Evolutionary conservation across 148 eudicot species (phyloP).

Genomic region (Diospyros lotus): DNA sequence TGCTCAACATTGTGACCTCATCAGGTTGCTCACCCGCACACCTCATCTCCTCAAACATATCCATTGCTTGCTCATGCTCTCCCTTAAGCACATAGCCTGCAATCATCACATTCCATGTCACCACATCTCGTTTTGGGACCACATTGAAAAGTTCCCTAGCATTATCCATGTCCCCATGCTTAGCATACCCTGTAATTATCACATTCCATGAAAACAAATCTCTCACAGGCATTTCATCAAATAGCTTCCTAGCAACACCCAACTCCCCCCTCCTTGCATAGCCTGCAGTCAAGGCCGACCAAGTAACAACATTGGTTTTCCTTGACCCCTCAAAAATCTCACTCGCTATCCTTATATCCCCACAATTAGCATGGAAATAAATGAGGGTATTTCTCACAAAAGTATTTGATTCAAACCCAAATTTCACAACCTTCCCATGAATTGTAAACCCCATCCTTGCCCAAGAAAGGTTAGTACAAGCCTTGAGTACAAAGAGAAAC

Average conservation of each 20-base stretch:
- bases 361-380: constrained; percentile 56
- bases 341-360: constrained; percentile 40
- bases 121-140: constrained; percentile 45
- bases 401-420: constrained; percentile 39
- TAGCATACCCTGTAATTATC: constrained; percentile 54
- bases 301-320: constrained; percentile 42
- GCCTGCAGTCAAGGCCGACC: constrained; percentile 57
- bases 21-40: constrained; percentile 39
- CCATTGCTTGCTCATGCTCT: constrained; percentile 32
- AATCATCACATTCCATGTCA: constrained; percentile 63
- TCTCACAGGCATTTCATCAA: constrained; percentile 49
- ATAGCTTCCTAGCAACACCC: constrained; percentile 30
- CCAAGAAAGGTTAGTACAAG: constrained; percentile 52
- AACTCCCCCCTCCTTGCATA: constrained; percentile 52
- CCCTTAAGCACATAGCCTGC: constrained; percentile 47
- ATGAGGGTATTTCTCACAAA: constrained; percentile 46
- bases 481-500: constrained; percentile 52
- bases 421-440: constrained; percentile 43
- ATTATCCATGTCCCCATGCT: constrained; percentile 40
- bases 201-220: constrained; percentile 65
- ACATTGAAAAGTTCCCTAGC: constrained; percentile 47
- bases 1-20: constrained; percentile 60
- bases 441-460: constrained; percentile 32
- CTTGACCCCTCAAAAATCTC: constrained; percentile 36
- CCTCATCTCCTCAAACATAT: constrained; percentile 51